These are phyloP conservation scores for Polyrhizophydium stewartii DNA, from an alignment of 371 early-diverging fungal genomes.

Conservation along the genomic window DNA sequence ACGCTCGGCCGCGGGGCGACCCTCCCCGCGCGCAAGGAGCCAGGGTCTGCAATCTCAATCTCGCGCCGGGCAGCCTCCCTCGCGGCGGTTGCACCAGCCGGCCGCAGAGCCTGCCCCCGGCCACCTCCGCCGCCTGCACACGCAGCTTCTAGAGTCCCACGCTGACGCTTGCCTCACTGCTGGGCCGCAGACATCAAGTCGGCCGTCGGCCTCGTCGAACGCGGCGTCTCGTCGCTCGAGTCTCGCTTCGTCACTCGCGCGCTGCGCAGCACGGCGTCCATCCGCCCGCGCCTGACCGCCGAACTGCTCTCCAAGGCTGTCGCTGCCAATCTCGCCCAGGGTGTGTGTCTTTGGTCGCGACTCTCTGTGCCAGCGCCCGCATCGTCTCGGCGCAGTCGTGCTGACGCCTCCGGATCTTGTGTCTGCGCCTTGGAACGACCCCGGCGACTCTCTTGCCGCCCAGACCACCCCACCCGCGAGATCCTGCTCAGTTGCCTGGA, in stretches of 20 bases:
- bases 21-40: too few relatives aligned
- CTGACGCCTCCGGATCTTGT: background rate
- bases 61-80: too few relatives aligned
- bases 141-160: too few relatives aligned
- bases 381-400: conserved; percentile 8
- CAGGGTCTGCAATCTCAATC: too few relatives aligned
- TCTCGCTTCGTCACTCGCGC: conserved; percentile 84
- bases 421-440: background rate
- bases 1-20: too few relatives aligned
- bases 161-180: too few relatives aligned
- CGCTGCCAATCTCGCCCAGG: conserved; percentile 47
- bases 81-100: too few relatives aligned
- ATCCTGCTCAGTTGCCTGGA: background rate
- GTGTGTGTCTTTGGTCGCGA: conserved; percentile 29
- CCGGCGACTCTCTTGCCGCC: background rate
- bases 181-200: conserved; percentile 77
- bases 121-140: too few relatives aligned
- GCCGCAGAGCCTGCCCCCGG: too few relatives aligned
- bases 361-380: too few relatives aligned
- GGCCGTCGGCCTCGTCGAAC: conserved; percentile 73
- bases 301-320: conserved; percentile 62
- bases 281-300: conserved; percentile 75
- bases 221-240: conserved; percentile 79
- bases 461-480: background rate
- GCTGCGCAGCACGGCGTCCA: conserved; percentile 69